phyloP scores from a whole-genome alignment of 345 rosid genomes.

The Citrus unshiu region DNA sequence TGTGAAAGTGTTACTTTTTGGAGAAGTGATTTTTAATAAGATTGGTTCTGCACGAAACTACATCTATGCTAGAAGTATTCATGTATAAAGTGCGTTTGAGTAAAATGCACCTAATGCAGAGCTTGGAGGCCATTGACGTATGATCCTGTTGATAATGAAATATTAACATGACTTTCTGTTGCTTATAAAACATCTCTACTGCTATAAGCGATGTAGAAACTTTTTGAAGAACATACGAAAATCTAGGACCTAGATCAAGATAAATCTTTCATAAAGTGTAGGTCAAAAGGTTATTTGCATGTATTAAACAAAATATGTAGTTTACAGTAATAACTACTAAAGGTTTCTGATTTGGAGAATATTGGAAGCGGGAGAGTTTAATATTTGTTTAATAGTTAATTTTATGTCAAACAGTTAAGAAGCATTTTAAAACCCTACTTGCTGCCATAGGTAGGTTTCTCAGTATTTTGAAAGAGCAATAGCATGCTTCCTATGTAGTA shows the following conservation, averaged over 20 bases:
- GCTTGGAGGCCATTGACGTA: background rate
- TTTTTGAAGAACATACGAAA: too few species aligned
- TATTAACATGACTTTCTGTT: background rate
- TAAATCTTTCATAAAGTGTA: background rate
- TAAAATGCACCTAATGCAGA: background rate
- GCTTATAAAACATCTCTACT: background rate
- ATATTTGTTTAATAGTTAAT: background rate
- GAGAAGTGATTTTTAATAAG: background rate
- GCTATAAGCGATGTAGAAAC: background rate
- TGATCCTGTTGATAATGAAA: background rate
- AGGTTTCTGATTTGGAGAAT: background rate
- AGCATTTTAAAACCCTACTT: background rate
- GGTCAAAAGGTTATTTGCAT: background rate
- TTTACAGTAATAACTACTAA: background rate
- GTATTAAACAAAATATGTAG: background rate
- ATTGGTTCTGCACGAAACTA: background rate
- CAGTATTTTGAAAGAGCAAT: too few species aligned
- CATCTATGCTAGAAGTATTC: background rate
- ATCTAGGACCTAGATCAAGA: background rate
- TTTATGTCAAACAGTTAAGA: background rate
- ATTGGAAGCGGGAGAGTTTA: background rate
- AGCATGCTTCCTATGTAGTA: too few species aligned
- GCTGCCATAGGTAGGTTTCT: background rate
- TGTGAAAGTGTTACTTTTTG: background rate
- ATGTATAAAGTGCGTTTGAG: background rate